Conservation (phyloP, 495 filamentous ascomycete species). For the Lasiosphaeria miniovina region DNA sequence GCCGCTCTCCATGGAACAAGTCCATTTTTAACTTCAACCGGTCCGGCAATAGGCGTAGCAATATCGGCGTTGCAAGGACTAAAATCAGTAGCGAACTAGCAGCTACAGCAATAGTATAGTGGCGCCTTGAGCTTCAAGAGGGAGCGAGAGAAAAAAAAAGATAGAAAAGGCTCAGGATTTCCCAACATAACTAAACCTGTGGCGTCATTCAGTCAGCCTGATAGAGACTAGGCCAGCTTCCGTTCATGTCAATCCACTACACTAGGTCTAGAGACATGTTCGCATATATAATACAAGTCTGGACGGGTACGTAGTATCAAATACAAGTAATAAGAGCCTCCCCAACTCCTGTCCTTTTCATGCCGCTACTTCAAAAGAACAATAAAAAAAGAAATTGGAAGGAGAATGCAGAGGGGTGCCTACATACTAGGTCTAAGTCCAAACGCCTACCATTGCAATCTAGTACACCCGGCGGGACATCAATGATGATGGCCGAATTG, state of each 20-base stretch:
- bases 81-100: too few species aligned
- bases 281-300: too few species aligned
- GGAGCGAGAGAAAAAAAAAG: too few species aligned
- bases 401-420: not conserved
- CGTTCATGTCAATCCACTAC: too few species aligned
- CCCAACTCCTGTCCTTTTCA: conserved; percentile 3
- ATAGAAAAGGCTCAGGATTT: too few species aligned
- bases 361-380: not conserved
- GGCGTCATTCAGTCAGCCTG: too few species aligned
- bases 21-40: conserved; percentile 1
- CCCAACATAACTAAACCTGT: too few species aligned
- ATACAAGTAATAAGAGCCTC: not conserved
- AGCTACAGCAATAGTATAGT: too few species aligned
- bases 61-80: too few species aligned
- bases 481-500: conserved; percentile 87
- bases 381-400: conserved; percentile 1
- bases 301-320: not conserved
- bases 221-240: too few species aligned
- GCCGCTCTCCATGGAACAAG: not conserved
- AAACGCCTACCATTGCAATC: conserved; percentile 13
- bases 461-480: conserved; percentile 1
- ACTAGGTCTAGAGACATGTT: too few species aligned
- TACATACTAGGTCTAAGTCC: not conserved
- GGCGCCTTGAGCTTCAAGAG: too few species aligned
- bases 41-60: not conserved